phyloP scores from a whole-genome alignment of 106 monocot genomes.

The Acorus gramineus region DNA sequence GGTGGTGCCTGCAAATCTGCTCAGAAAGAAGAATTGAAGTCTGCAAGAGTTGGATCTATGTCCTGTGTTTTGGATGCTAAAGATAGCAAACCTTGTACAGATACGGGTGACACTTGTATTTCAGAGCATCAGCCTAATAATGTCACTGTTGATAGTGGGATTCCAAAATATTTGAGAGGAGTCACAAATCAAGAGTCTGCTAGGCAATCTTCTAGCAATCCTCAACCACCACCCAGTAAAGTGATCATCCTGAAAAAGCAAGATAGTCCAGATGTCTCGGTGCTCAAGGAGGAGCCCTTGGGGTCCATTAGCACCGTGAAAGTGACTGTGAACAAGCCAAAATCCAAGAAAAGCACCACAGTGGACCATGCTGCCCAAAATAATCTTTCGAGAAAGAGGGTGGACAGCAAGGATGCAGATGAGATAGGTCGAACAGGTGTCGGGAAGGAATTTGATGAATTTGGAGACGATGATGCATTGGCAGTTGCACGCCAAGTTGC shows the following conservation, averaged over 20 bases:
- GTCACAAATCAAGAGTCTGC: constrained; percentile 1
- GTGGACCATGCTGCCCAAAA: background rate
- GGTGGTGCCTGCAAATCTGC: constrained; percentile 2
- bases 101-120: too few relatives aligned
- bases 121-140: constrained; percentile 7
- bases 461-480: constrained; percentile 9
- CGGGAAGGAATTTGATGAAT: constrained; percentile 21
- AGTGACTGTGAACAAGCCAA: background rate
- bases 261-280: constrained; percentile 15
- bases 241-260: background rate
- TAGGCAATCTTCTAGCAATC: background rate
- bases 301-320: constrained; percentile 1
- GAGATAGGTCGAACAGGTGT: constrained; percentile 1
- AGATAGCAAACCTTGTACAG: too few relatives aligned
- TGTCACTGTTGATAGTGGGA: constrained; percentile 8
- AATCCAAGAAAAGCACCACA: constrained; percentile 1
- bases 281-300: constrained; percentile 1
- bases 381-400: constrained; percentile 5
- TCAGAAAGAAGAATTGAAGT: constrained; percentile 9
- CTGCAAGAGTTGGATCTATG: too few relatives aligned
- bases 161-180: background rate
- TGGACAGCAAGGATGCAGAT: background rate
- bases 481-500: constrained; percentile 15
- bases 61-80: too few relatives aligned
- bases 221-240: background rate